phyloP scores from a whole-genome alignment of 169 alveolate species.

The Babesia ovata region DNA sequence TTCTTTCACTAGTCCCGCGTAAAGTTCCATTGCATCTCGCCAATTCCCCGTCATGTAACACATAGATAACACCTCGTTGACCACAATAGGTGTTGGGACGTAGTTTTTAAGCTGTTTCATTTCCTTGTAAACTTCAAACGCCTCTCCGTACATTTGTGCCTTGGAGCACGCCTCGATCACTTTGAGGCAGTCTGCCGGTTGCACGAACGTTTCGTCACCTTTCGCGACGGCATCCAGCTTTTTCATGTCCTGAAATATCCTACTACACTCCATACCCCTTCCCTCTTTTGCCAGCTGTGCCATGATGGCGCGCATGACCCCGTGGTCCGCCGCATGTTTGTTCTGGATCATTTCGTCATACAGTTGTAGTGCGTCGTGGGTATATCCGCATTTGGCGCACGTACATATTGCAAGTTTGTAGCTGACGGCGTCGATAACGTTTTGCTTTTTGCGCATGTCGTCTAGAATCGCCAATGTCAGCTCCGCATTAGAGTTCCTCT shows the following conservation, averaged over 20 bases:
- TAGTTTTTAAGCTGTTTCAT: slow-evolving; percentile 25
- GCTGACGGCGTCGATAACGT: slow-evolving; percentile 59
- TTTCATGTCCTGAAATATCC: slow-evolving; percentile 42
- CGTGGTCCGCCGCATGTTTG: slow-evolving; percentile 49
- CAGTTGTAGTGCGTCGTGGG: slow-evolving; percentile 46
- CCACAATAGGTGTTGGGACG: background rate
- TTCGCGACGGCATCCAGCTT: slow-evolving; percentile 26
- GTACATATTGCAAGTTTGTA: slow-evolving; percentile 45
- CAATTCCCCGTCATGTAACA: slow-evolving; percentile 17
- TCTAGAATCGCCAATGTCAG: slow-evolving; percentile 27
- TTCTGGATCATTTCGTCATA: slow-evolving; percentile 45
- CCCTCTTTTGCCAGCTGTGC: slow-evolving; percentile 44
- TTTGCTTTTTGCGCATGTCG: slow-evolving; percentile 54
- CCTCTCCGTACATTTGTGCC: slow-evolving; percentile 48
- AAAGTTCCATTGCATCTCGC: slow-evolving; percentile 38
- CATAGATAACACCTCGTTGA: slow-evolving; percentile 15
- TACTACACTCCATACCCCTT: slow-evolving; percentile 20
- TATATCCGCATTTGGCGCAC: slow-evolving; percentile 53
- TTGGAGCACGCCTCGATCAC: slow-evolving; percentile 48
- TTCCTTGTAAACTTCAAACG: slow-evolving; percentile 41
- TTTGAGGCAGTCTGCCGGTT: slow-evolving; percentile 31
- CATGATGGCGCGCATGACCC: slow-evolving; percentile 47
- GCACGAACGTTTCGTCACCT: slow-evolving; percentile 20
- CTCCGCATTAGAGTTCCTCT: slow-evolving; percentile 50
- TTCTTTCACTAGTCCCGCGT: slow-evolving; percentile 25